These are phyloP conservation scores for Trichomonascaceae sp. DNA, from an alignment of 1,139 yeast genomes.

Conservation along the genomic window DNA sequence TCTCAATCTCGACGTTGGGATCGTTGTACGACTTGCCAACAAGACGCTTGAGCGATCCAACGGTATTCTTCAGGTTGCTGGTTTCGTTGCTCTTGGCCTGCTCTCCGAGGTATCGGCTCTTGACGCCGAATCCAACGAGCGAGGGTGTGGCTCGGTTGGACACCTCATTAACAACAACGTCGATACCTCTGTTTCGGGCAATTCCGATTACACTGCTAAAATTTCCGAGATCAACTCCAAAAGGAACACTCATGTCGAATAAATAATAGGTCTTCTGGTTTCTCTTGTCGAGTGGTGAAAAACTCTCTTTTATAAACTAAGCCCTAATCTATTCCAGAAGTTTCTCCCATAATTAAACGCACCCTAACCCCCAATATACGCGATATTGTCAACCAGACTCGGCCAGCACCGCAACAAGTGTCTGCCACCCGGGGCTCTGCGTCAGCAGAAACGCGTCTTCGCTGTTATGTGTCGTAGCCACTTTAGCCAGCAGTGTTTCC, in stretches of 20 bases:
- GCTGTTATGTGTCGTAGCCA: slow-evolving; percentile 21
- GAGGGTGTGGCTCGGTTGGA: slow-evolving; percentile 96
- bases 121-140: slow-evolving; percentile 81
- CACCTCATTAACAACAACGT: slow-evolving; percentile 94
- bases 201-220: slow-evolving; percentile 86
- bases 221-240: slow-evolving; percentile 98
- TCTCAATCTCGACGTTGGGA: slow-evolving; percentile 67
- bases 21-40: slow-evolving; percentile 66
- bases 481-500: slow-evolving; percentile 33
- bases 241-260: slow-evolving; percentile 63
- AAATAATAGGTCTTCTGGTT: neutral
- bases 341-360: no score
- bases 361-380: no score
- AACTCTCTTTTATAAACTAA: no score
- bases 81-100: slow-evolving; percentile 92
- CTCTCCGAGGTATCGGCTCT: slow-evolving; percentile 90
- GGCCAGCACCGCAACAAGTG: slow-evolving; percentile 42
- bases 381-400: slow-evolving; percentile 9
- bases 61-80: slow-evolving; percentile 91
- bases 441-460: slow-evolving; percentile 41
- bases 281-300: neutral
- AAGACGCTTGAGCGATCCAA: slow-evolving; percentile 84
- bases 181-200: slow-evolving; percentile 98
- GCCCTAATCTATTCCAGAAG: no score
- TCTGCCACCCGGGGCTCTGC: slow-evolving; percentile 66